Evolutionary conservation across 306 rosid genomes (phyloP), one percentile per base, ranked within the genome.

Genomic region (Cicer pinnatifidum): DNA sequence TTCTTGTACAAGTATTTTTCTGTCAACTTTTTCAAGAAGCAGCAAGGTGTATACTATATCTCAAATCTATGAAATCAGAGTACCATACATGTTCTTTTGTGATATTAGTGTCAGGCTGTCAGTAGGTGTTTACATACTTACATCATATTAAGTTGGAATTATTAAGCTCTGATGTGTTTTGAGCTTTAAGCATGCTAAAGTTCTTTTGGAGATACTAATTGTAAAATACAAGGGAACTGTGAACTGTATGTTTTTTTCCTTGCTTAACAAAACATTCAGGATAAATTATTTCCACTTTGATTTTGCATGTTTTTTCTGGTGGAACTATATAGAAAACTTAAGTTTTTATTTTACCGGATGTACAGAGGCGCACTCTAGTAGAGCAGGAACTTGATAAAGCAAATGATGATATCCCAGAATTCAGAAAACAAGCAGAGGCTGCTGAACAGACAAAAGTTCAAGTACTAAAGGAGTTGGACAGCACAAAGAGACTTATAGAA

Each of bases 321-420:
- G 15, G 63, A 75, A 67, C 58, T 68, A 53, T 68, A 53, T 77
- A 38, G 40, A 53, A 73, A 78, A 78, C 41, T 28, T 48, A 8
- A 67, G 61, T 62, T 46, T 17, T 78, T 47, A 20, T 47, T 78
- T 51, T 54, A 47, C 66, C 79, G 78, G n/a, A 77, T 79, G 33
- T 59, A 50, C 92, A 95, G 99, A 92, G 93, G 78, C 92, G 92
- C 28, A 87, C 62, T 82, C 70, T 84, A 67, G 92, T 95, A 28
- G 99, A 95, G 48, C 91, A 89, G 85, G 99, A 95, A 78, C 97
- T 95, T 67, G 90, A 84, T 73, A 87, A 86, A 80, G 88, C 81
- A 69, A 81, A 86, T 45, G 91, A 71, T 76, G 97, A 86, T 87
- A 89, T 92, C 64, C 97, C 99, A 1, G 91, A 82, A 68, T 88